These are phyloP conservation scores for Blastobotrys petasosporus DNA, from an alignment of 1,139 yeast genomes.

Conservation along the genomic window DNA sequence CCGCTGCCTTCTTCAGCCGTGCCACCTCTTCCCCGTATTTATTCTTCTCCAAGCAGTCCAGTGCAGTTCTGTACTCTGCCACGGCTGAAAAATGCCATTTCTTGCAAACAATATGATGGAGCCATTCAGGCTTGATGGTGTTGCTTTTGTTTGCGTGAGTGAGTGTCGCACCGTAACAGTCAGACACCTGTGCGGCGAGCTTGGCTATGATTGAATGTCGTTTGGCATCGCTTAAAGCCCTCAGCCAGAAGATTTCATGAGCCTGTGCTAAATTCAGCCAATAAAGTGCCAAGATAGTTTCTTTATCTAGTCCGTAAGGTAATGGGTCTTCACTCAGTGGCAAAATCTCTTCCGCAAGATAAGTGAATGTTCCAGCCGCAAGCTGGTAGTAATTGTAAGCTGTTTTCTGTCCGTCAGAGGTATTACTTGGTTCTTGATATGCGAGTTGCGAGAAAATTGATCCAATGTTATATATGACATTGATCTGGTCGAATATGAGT, in stretches of 20 bases:
- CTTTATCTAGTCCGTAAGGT: conserved; percentile 43
- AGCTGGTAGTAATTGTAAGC: conserved; percentile 57
- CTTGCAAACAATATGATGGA: conserved; percentile 53
- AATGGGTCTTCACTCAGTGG: conserved; percentile 24
- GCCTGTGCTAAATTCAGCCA: conserved; percentile 73
- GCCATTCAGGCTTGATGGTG: conserved; percentile 57
- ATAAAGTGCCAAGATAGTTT: conserved; percentile 41
- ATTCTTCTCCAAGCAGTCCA: conserved; percentile 42
- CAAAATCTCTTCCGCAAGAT: conserved; percentile 32
- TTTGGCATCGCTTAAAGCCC: conserved; percentile 51
- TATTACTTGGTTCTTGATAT: conserved; percentile 31
- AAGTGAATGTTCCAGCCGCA: conserved; percentile 64
- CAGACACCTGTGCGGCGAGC: conserved; percentile 57
- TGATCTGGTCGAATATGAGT: conserved; percentile 51
- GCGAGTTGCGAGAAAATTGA: conserved; percentile 57
- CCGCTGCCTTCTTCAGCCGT: conserved; percentile 43
- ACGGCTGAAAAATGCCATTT: conserved; percentile 63
- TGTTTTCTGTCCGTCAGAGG: conserved; percentile 53
- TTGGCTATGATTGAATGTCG: conserved; percentile 60
- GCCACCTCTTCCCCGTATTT: conserved; percentile 71
- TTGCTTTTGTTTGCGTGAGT: conserved; percentile 44
- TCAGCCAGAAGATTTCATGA: conserved; percentile 80
- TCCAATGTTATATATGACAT: conserved; percentile 64
- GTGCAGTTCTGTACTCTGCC: conserved; percentile 57
- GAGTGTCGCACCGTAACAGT: conserved; percentile 48